Evolutionary conservation across 768 basidiomycete species (phyloP).

Genomic region (Tricholoma sp.): DNA sequence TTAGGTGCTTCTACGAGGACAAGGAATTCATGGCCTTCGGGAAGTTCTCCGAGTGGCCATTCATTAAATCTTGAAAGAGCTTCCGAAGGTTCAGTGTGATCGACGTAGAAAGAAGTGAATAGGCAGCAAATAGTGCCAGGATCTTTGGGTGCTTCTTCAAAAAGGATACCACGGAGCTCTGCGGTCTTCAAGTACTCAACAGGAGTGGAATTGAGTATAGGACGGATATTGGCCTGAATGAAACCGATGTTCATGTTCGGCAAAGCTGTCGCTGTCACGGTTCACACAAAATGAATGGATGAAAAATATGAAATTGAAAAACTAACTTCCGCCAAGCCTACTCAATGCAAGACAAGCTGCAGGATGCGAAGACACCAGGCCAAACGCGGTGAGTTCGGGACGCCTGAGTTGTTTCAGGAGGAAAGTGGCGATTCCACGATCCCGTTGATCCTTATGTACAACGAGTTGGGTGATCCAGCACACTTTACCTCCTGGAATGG

Average conservation of each 20-base stretch:
- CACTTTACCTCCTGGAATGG: not conserved
- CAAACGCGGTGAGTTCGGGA: not conserved
- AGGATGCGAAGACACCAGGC: not conserved
- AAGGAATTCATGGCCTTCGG: slow-evolving; percentile 1
- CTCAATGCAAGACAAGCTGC: not conserved
- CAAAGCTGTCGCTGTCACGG: not conserved
- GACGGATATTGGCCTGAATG: not conserved
- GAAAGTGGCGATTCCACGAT: not conserved
- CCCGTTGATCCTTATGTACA: not conserved
- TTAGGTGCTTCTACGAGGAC: not conserved
- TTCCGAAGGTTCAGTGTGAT: not conserved
- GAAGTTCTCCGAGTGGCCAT: not conserved
- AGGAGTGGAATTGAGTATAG: not conserved
- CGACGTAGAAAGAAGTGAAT: slow-evolving; percentile 1
- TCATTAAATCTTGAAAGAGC: not conserved
- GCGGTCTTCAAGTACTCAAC: not conserved
- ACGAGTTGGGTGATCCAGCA: not conserved
- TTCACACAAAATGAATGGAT: not conserved
- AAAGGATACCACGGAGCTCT: not conserved
- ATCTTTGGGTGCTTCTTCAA: not conserved
- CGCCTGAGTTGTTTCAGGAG: not conserved
- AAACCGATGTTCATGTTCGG: not conserved
- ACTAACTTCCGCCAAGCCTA: not conserved
- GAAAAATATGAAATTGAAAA: not conserved
- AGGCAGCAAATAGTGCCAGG: not conserved